phyloP scores from a whole-genome alignment of 2,329 filamentous ascomycete species.

The Beauveria scarabaeidicola region DNA sequence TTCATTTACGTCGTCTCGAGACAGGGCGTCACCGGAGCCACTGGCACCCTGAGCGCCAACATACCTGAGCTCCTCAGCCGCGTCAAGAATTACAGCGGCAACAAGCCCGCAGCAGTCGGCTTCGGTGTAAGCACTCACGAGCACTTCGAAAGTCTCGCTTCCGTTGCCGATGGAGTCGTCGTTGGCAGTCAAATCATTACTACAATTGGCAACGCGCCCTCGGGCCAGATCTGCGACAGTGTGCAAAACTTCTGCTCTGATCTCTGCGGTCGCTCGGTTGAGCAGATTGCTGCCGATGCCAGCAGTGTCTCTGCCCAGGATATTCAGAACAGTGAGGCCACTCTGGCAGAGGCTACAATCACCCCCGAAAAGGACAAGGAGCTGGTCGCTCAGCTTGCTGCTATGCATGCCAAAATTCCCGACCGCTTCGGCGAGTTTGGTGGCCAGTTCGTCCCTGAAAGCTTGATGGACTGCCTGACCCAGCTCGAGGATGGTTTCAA shows the following conservation, averaged over 20 bases:
- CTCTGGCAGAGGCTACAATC: constrained; percentile 51
- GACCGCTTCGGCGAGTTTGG: constrained; percentile 92
- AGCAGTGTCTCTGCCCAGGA: constrained; percentile 46
- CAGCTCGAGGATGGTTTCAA: constrained; percentile 90
- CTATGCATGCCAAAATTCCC: constrained; percentile 71
- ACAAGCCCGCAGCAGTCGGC: constrained; percentile 83
- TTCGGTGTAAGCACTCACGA: constrained; percentile 95
- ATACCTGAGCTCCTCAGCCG: constrained; percentile 74
- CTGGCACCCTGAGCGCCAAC: constrained; percentile 69
- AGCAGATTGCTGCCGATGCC: constrained; percentile 13
- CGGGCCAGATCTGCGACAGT: constrained; percentile 30
- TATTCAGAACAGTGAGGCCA: constrained; percentile 60
- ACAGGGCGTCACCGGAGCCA: constrained; percentile 92
- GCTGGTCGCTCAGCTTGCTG: constrained; percentile 75
- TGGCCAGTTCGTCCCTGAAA: constrained; percentile 95
- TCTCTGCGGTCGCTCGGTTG: constrained; percentile 40
- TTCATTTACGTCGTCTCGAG: constrained; percentile 98
- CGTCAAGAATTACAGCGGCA: constrained; percentile 87
- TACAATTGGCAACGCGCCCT: constrained; percentile 45
- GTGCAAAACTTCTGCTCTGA: constrained; percentile 83
- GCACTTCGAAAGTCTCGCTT: constrained; percentile 79
- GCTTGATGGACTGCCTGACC: constrained; percentile 90
- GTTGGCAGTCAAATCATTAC: constrained; percentile 94
- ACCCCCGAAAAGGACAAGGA: constrained; percentile 56
- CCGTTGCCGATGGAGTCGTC: constrained; percentile 86